Conservation (phyloP, 805 yeast species). For the Nakazawaea anatomiae region DNA sequence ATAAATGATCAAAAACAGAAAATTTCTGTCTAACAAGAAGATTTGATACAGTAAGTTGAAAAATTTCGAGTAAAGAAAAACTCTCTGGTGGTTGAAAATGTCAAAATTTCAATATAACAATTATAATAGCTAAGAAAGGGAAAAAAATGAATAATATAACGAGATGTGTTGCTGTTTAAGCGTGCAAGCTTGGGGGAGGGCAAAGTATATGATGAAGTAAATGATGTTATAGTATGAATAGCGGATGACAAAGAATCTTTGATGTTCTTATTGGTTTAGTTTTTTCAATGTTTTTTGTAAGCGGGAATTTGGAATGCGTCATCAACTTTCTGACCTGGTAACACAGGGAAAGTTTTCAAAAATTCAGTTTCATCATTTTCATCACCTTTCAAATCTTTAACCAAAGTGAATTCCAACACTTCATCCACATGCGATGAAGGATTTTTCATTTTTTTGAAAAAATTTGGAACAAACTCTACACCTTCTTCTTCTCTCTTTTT, state of each 20-base stretch:
- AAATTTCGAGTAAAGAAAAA: no score
- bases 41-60: no score
- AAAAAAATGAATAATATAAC: no score
- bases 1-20: no score
- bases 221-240: neutral
- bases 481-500: constrained; percentile 74
- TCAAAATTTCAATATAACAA: neutral
- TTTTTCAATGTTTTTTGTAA: constrained; percentile 32
- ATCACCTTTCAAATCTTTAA: constrained; percentile 46
- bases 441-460: constrained; percentile 49
- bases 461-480: constrained; percentile 71
- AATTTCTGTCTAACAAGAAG: no score
- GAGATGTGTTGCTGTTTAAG: no score
- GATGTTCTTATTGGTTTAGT: neutral
- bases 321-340: constrained; percentile 74
- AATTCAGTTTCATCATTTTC: constrained; percentile 46
- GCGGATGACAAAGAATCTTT: neutral
- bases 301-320: constrained; percentile 68
- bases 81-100: neutral
- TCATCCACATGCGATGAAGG: constrained; percentile 22
- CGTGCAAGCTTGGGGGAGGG: neutral
- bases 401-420: constrained; percentile 56
- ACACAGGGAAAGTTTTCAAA: constrained; percentile 61
- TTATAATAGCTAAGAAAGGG: neutral
- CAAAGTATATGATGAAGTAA: neutral